Conservation (phyloP, 2,329 filamentous ascomycete genomes). For the Tothia fuscella region DNA sequence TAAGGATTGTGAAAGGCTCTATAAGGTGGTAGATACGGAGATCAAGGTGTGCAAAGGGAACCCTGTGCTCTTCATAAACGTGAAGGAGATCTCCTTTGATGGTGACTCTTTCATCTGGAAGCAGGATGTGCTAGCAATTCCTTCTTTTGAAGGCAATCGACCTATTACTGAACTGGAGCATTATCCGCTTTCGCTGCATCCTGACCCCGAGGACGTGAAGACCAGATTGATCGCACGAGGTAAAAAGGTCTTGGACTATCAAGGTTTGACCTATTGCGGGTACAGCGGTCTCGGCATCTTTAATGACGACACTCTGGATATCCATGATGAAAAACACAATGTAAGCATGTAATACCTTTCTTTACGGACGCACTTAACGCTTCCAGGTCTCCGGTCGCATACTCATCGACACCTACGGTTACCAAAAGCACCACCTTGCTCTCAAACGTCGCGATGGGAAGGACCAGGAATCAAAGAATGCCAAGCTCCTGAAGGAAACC, state of each 20-base stretch:
- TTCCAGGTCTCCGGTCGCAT: constrained; percentile 13
- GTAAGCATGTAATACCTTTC: neutral
- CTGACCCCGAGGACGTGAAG: constrained; percentile 53
- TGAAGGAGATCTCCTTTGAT: constrained; percentile 8
- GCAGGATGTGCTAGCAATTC: constrained; percentile 21
- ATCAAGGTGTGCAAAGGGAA: neutral
- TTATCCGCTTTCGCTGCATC: constrained; percentile 71
- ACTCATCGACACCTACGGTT: constrained; percentile 31
- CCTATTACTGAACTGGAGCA: constrained; percentile 62
- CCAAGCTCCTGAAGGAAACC: neutral
- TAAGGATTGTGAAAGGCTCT: constrained; percentile 31
- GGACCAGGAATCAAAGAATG: neutral
- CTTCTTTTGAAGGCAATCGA: constrained; percentile 28
- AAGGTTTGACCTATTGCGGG: constrained; percentile 70
- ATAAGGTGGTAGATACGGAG: constrained; percentile 18
- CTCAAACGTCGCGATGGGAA: neutral
- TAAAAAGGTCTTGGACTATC: constrained; percentile 67
- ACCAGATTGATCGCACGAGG: constrained; percentile 63
- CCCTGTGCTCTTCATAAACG: neutral
- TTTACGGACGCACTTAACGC: neutral
- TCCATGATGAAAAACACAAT: constrained; percentile 2
- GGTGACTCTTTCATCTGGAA: constrained; percentile 34
- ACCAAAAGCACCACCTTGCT: constrained; percentile 22
- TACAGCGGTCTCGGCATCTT: constrained; percentile 76
- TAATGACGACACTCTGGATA: constrained; percentile 32